These are phyloP conservation scores for Aquilaria malaccensis DNA, from an alignment of 345 rosid species.

Conservation along the genomic window DNA sequence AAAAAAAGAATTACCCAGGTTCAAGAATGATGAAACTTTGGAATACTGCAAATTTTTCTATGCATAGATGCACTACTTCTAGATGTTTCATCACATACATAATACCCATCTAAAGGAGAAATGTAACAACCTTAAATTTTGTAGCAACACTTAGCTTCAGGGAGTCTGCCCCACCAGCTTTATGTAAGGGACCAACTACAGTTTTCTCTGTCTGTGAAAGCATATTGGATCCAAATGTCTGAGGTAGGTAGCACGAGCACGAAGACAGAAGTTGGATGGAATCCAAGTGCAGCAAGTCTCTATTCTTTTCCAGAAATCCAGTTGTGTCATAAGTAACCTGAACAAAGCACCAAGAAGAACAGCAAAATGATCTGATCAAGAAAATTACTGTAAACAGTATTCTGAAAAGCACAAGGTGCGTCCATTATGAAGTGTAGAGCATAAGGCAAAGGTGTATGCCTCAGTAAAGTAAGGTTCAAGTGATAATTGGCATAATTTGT, in stretches of 20 bases:
- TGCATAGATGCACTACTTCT: neutral
- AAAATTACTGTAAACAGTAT: too few species aligned
- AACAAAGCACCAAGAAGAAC: constrained; percentile 19
- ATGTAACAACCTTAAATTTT: constrained; percentile 70
- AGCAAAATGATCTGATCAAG: constrained; percentile 14
- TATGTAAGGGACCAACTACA: constrained; percentile 70
- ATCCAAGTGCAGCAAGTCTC: constrained; percentile 89
- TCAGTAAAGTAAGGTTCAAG: too few species aligned
- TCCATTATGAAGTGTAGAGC: too few species aligned
- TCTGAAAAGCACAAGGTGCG: too few species aligned
- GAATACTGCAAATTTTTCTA: constrained; percentile 1
- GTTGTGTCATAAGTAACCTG: constrained; percentile 94
- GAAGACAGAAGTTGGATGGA: constrained; percentile 89
- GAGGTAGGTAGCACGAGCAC: constrained; percentile 84
- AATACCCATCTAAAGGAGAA: neutral
- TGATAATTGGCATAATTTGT: too few species aligned
- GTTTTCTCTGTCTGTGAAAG: constrained; percentile 73
- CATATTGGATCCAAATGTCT: constrained; percentile 85
- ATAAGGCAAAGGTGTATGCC: too few species aligned
- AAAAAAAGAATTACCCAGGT: too few species aligned
- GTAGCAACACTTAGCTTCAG: constrained; percentile 90
- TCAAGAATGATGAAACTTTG: neutral
- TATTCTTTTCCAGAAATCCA: constrained; percentile 94
- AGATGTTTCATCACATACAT: neutral
- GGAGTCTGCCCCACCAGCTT: constrained; percentile 96